Evolutionary conservation across 148 eudicot species (phyloP).

Genomic region (Vaccinium macrocarpon): DNA sequence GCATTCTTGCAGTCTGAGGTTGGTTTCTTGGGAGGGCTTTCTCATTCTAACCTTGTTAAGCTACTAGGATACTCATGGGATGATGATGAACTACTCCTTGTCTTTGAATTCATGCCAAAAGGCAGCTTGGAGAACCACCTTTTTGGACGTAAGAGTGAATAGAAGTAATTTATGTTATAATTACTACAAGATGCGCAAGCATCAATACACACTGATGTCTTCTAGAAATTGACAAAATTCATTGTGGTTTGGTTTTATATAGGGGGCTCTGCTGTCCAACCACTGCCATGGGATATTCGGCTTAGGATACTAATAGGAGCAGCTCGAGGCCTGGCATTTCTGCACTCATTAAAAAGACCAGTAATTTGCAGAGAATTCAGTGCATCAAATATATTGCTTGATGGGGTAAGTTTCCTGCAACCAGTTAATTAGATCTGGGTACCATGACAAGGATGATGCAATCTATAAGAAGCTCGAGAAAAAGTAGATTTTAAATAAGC

Average conservation of each 20-base stretch:
- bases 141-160: slow-evolving; percentile 64
- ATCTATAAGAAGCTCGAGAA: background rate
- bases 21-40: slow-evolving; percentile 67
- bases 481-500: background rate
- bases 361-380: slow-evolving; percentile 77
- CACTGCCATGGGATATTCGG: slow-evolving; percentile 84
- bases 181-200: background rate
- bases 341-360: slow-evolving; percentile 60
- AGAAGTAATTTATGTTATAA: background rate
- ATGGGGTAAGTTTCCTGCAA: slow-evolving; percentile 50
- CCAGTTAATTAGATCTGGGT: background rate
- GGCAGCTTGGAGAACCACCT: slow-evolving; percentile 93
- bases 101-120: slow-evolving; percentile 77
- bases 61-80: slow-evolving; percentile 80
- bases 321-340: slow-evolving; percentile 70
- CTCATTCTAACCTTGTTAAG: slow-evolving; percentile 84
- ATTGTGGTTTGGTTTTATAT: slow-evolving; percentile 6
- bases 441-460: background rate
- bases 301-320: slow-evolving; percentile 79
- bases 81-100: slow-evolving; percentile 64
- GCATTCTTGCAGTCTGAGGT: slow-evolving; percentile 62
- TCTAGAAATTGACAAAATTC: background rate
- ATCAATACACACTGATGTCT: too few relatives aligned
- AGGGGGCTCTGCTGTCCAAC: slow-evolving; percentile 75
- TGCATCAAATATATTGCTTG: slow-evolving; percentile 83